These are phyloP conservation scores for Catharanthus roseus DNA, from an alignment of 257 asterid genomes.

Conservation along the genomic window DNA sequence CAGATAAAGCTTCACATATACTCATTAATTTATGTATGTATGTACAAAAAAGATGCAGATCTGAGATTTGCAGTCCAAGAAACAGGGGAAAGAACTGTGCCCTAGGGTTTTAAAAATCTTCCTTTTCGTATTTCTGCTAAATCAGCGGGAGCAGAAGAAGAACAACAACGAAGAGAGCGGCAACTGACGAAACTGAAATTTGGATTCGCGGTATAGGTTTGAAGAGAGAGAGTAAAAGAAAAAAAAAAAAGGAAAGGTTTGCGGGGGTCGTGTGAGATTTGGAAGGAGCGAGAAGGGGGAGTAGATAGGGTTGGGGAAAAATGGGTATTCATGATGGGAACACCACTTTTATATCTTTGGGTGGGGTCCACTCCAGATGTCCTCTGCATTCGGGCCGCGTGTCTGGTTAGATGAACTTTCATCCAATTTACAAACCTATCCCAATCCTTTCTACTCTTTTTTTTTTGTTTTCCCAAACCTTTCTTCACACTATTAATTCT, in stretches of 20 bases:
- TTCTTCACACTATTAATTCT: too few species aligned
- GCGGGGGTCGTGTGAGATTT: conserved; percentile 21
- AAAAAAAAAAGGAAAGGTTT: conserved; percentile 19
- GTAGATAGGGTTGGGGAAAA: conserved; percentile 27
- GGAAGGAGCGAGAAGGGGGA: conserved; percentile 38
- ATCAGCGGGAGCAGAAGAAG: conserved; percentile 9
- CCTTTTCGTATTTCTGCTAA: neutral
- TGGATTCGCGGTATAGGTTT: conserved; percentile 42
- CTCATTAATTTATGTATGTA: neutral
- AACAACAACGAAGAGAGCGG: conserved; percentile 40
- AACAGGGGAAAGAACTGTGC: conserved; percentile 9
- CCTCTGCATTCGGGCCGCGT: conserved; percentile 39
- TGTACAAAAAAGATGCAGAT: conserved; percentile 34
- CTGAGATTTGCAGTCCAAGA: conserved; percentile 29
- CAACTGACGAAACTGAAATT: conserved; percentile 57
- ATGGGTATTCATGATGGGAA: conserved; percentile 14
- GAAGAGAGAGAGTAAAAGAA: conserved; percentile 9
- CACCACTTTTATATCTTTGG: conserved; percentile 22
- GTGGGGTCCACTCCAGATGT: conserved; percentile 32
- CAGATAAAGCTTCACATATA: neutral
- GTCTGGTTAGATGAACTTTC: conserved; percentile 17
- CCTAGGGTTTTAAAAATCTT: conserved; percentile 40
- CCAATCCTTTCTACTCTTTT: neutral
- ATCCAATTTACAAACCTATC: neutral
- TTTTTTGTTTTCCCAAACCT: too few species aligned